Evolutionary conservation across 306 rosid species (phyloP).

Genomic region (Castanea mollissima): DNA sequence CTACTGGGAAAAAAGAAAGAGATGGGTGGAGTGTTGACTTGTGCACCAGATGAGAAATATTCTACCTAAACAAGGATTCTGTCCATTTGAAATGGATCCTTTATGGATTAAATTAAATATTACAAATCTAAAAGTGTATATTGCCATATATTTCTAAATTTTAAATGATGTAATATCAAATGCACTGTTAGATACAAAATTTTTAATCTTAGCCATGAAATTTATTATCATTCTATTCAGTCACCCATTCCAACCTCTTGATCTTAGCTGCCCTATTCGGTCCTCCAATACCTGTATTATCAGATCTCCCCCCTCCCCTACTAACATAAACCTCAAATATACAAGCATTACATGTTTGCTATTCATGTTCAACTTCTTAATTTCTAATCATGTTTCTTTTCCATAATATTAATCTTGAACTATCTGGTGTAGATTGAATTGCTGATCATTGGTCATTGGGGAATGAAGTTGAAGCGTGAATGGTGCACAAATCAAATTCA

Average conservation of each 20-base stretch:
- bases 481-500: conserved; percentile 22
- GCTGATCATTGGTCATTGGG: conserved; percentile 27
- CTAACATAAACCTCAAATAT: neutral
- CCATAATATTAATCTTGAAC: conserved; percentile 1
- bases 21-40: neutral
- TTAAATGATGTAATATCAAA: too few species aligned
- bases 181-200: too few species aligned
- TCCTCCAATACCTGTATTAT: neutral
- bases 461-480: conserved; percentile 17
- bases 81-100: too few species aligned
- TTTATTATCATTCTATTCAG: too few species aligned
- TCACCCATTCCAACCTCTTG: neutral
- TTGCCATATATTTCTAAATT: too few species aligned
- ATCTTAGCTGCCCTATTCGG: neutral
- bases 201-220: too few species aligned
- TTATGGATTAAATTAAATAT: too few species aligned
- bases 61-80: neutral
- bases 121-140: too few species aligned
- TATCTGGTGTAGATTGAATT: conserved; percentile 37
- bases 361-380: neutral
- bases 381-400: neutral
- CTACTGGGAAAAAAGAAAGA: neutral
- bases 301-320: neutral
- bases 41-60: neutral
- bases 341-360: neutral